These are phyloP conservation scores for Alliaria petiolata DNA, from an alignment of 345 rosid species.

Conservation along the genomic window DNA sequence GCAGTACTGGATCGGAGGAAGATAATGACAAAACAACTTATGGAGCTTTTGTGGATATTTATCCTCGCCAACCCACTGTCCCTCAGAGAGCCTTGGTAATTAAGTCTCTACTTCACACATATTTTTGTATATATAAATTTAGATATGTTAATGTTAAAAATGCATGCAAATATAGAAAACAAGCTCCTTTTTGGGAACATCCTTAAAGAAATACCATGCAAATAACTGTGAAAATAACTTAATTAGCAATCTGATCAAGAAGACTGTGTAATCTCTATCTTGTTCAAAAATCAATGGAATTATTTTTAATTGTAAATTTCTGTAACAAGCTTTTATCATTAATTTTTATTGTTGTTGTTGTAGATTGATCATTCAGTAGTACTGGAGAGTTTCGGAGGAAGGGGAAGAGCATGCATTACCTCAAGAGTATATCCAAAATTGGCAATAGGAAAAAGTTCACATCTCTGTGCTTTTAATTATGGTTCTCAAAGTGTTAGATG, in stretches of 20 bases:
- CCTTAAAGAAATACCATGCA: background rate
- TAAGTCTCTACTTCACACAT: slow-evolving; percentile 1
- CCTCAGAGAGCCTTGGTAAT: slow-evolving; percentile 39
- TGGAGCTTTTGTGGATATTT: slow-evolving; percentile 51
- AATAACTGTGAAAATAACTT: background rate
- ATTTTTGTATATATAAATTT: background rate
- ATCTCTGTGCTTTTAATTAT: slow-evolving; percentile 37
- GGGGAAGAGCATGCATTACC: slow-evolving; percentile 50
- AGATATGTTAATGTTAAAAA: background rate
- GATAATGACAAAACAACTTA: slow-evolving; percentile 50
- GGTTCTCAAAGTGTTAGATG: slow-evolving; percentile 33
- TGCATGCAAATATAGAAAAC: background rate
- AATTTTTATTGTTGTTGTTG: background rate
- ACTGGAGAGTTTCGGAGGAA: slow-evolving; percentile 60
- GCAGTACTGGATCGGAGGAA: slow-evolving; percentile 39
- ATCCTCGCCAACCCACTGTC: slow-evolving; percentile 48
- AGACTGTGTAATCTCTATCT: background rate
- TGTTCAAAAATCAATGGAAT: background rate
- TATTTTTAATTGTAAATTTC: background rate
- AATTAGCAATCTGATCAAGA: background rate
- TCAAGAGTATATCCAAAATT: slow-evolving; percentile 57
- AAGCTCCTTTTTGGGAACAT: background rate
- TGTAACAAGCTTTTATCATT: background rate
- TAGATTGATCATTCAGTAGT: slow-evolving; percentile 57
- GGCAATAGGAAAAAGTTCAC: slow-evolving; percentile 40